Conservation (phyloP, 1,284 basidiomycete genomes). For the Irpex sp. region DNA sequence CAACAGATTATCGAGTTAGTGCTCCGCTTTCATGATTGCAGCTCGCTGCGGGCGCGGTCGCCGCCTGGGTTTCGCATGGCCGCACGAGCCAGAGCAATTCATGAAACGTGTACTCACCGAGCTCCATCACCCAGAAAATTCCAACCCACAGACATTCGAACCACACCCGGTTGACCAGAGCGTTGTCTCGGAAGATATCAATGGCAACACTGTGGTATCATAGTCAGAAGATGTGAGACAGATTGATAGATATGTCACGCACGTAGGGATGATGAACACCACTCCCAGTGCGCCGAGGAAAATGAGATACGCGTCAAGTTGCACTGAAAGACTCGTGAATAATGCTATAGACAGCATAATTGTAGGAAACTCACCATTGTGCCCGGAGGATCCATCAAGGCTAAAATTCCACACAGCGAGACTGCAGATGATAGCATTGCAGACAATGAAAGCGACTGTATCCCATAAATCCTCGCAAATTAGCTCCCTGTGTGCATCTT, state of each 20-base stretch:
- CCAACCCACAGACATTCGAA: slow-evolving; percentile 65
- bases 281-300: slow-evolving; percentile 60
- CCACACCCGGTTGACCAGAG: slow-evolving; percentile 61
- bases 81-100: background rate
- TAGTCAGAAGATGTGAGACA: background rate
- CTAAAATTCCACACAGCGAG: slow-evolving; percentile 69
- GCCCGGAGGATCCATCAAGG: slow-evolving; percentile 32
- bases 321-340: slow-evolving; percentile 27
- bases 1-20: slow-evolving; percentile 2
- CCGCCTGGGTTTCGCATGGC: background rate
- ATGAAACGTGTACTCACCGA: slow-evolving; percentile 43
- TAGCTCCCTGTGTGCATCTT: background rate
- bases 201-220: slow-evolving; percentile 47
- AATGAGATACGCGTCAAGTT: slow-evolving; percentile 59
- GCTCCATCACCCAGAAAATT: slow-evolving; percentile 53
- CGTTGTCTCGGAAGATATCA: slow-evolving; percentile 50
- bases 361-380: slow-evolving; percentile 27
- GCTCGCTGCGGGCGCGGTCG: background rate
- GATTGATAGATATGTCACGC: slow-evolving; percentile 21
- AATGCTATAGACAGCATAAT: background rate
- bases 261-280: slow-evolving; percentile 58
- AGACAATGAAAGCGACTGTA: slow-evolving; percentile 58
- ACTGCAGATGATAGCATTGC: slow-evolving; percentile 62
- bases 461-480: no score
- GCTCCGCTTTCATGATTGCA: background rate